Base-by-base conservation (phyloP, 2,329 filamentous ascomycete species). In the Fusarium abutilonis region DNA sequence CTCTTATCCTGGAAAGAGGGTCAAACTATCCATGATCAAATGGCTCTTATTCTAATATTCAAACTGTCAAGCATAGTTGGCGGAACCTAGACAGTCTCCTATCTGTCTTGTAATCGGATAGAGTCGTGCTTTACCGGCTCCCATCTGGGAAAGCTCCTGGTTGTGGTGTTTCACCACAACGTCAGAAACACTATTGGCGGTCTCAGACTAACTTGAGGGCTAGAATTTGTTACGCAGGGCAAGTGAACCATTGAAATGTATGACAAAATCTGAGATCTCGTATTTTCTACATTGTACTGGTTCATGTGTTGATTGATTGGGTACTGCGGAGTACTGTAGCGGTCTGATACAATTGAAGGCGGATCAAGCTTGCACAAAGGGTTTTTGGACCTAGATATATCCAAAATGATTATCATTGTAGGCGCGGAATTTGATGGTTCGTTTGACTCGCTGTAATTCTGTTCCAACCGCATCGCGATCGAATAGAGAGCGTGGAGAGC, bases 121-220 rank as follows among this genome's bases (percentile, higher is more conserved):
- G 56, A 63, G 42, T 51, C 39, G 36, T 47, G 55, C 32, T 47
- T 52, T 28, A 38, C 34, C 17, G 46, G 45, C 61, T 65, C 56
- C 48, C 51, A 29, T 63, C 11, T 65, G 56, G 56, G 39, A 40
- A 21, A 50, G 47, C 41, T 54, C 47, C 38, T 50, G 52, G 48
- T 43, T 32, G 15, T 29, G 44, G 40, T 51, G 62, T 64, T 64
- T 64, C 62, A 64, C 62, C 56, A 64, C 44, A 43, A 61, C 61
- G 45, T 58, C 61, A 64, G 63, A 62, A 48, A 53, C 23, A 34
- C 31, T 41, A 34, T 42, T 46, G 48, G 15, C 45, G 28, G 61
- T 62, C 46, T 64, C 56, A 60, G 56, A 54, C 55, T 17, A 28
- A 36, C 38, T 60, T 21, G 38, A 28, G 52, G 13, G 48, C 35